phyloP scores from a whole-genome alignment of 192 early-diverging fungal genomes.

The Gonapodya sp. region DNA sequence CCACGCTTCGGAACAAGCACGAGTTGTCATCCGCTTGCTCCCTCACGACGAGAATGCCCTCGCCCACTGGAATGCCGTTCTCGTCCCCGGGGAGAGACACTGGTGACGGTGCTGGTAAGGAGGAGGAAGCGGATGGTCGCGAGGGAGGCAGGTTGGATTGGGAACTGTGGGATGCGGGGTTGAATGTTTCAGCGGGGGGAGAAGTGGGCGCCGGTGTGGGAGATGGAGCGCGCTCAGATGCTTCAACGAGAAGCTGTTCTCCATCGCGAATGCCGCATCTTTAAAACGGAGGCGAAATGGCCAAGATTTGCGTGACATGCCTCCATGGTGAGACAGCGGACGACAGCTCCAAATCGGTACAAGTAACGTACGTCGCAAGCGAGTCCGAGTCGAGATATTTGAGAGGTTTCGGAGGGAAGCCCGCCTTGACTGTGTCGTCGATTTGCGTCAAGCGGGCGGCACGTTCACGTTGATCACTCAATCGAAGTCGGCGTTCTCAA shows the following conservation, averaged over 20 bases:
- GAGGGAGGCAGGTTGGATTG: neutral
- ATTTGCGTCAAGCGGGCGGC: too few species aligned
- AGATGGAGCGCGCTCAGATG: neutral
- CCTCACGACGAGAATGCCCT: conserved; percentile 17
- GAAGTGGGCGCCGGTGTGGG: neutral
- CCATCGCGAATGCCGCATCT: conserved; percentile 28
- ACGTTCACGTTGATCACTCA: too few species aligned
- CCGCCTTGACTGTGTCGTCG: conserved; percentile 19
- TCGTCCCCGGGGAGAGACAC: neutral
- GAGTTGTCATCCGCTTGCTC: conserved; percentile 62
- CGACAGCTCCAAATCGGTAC: too few species aligned
- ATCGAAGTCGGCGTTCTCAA: neutral
- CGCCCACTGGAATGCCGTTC: neutral
- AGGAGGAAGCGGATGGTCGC: neutral
- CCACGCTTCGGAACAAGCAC: conserved; percentile 60
- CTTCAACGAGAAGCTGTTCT: conserved; percentile 26
- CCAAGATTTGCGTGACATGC: neutral
- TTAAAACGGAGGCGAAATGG: neutral
- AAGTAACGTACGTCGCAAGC: neutral
- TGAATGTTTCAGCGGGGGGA: neutral
- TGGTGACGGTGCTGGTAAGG: neutral
- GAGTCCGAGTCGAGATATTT: conserved; percentile 15
- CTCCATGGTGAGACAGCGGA: neutral
- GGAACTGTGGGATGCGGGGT: neutral
- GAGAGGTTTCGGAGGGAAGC: conserved; percentile 35